A percentile compares a stretch with the other conserved stretches of the same genome.
These are phyloP conservation scores for Rubus parviflorus DNA, from an alignment of 306 rosid species.

Conservation along the genomic window DNA sequence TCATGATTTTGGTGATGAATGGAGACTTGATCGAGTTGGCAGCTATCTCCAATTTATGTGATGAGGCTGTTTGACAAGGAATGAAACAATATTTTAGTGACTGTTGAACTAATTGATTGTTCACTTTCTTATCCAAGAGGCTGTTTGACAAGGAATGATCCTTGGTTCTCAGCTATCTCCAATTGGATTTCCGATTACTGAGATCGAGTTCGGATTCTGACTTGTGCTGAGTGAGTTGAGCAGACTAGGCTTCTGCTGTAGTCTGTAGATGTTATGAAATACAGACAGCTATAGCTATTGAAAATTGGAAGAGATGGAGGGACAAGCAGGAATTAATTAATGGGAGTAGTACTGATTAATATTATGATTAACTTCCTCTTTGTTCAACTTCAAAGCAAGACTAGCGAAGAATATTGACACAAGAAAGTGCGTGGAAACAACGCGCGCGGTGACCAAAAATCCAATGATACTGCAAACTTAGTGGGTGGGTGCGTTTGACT, in stretches of 20 bases:
- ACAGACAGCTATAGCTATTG: background rate
- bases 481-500: background rate
- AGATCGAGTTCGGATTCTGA: background rate
- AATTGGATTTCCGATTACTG: background rate
- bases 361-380: background rate
- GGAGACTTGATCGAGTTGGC: background rate
- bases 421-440: background rate
- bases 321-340: background rate
- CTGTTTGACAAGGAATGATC: too few relatives aligned
- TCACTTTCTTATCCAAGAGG: too few relatives aligned
- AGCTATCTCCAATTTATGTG: constrained; percentile 13
- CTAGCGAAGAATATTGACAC: background rate
- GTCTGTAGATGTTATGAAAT: background rate
- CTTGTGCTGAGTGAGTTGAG: background rate
- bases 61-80: constrained; percentile 22
- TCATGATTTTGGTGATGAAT: constrained; percentile 33
- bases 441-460: background rate
- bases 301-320: background rate
- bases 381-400: background rate
- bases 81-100: background rate
- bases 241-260: background rate
- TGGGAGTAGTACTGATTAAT: background rate
- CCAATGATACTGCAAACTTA: background rate
- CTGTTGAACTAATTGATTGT: background rate
- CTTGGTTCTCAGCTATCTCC: too few relatives aligned